Conservation (phyloP, 352 stramenopile genomes). For the Pythium volutum region DNA sequence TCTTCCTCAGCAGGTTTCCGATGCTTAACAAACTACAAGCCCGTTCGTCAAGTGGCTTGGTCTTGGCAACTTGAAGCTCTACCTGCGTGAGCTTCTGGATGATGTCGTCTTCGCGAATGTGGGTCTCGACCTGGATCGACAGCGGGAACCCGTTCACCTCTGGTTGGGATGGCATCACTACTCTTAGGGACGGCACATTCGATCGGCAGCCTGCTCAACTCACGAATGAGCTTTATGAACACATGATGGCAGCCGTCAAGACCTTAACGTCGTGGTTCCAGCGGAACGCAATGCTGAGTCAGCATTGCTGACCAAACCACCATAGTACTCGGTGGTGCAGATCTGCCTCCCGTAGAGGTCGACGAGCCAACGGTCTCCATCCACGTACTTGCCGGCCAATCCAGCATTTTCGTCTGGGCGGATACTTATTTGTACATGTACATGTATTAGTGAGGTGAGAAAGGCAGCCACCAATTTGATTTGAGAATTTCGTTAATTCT, state of each 20-base stretch:
- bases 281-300: not conserved
- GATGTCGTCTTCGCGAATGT: not conserved
- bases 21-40: not conserved
- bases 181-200: not conserved
- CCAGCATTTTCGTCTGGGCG: no score
- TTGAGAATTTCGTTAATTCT: no score
- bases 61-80: not conserved
- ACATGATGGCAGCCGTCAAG: not conserved
- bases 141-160: not conserved
- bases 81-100: not conserved
- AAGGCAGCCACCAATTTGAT: no score
- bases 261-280: slow-evolving; percentile 1
- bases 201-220: not conserved
- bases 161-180: not conserved
- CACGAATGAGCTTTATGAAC: not conserved
- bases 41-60: not conserved
- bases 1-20: not conserved
- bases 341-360: slow-evolving; percentile 3
- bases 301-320: no score
- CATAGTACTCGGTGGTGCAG: slow-evolving; percentile 8
- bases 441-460: no score
- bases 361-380: not conserved
- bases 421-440: no score
- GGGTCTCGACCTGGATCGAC: not conserved
- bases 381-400: no score